Base-by-base conservation (phyloP, 371 early-diverging fungal genomes). In the Mortierella sp. region DNA sequence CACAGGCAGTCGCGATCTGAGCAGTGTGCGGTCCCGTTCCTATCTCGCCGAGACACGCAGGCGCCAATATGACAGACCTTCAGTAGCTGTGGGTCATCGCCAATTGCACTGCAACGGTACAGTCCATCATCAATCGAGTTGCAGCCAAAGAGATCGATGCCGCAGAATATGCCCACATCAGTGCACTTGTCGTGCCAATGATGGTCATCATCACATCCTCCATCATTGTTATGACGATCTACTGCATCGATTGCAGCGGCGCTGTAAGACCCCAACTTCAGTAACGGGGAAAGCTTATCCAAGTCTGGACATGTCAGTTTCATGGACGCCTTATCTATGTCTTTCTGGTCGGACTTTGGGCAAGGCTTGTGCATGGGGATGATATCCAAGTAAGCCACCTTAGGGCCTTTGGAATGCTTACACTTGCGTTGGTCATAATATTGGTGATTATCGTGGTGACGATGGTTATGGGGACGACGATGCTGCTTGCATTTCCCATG, bases 171-270 rank as follows among this genome's bases (percentile, higher is more conserved):
- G 15, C 64, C 64, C 1, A 50, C 43, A 14, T 49, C 32, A 2
- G 64, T 64, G 30, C 64, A 64, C 46, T 51, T 64, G 57, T 64
- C 64, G 17, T 50, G 30, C 64, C 64, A 64, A 34, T 19, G 8
- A 7, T 32, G 26, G 2, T 39, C 48, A 27, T 48, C 39, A 9
- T 26, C 23, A 17, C 49, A n/a, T 11, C 24, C 37, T 7, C 60
- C 50, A 23, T 49, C 60, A 17, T 26, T 53, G 37, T 61, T 61
- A 30, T 44, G 34, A 23, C 28, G 50, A 17, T 56, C 50, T n/a
- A 55, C 6, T 5, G 30, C 39, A 9, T 19, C 11, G 12, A 17
- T 17, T 43, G 31, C 24, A 2, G 24, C 23, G 8, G 26, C 23
- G 26, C 21, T 24, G 41, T 53, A 53, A 37, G 41, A 19, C 12